phyloP scores from a whole-genome alignment of 345 rosid genomes.

The Carallia pectinifolia region DNA sequence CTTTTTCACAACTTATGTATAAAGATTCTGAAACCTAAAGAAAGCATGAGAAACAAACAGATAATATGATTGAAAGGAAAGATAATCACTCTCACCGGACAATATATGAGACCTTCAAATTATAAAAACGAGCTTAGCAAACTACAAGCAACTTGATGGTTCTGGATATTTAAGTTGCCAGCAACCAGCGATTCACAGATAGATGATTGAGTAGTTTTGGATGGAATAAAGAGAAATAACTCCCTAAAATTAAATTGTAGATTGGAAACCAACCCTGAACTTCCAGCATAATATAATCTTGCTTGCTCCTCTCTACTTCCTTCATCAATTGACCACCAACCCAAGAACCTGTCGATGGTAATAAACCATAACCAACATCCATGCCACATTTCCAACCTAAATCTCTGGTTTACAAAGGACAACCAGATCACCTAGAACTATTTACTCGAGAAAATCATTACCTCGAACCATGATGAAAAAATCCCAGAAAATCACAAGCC shows the following conservation, averaged over 20 bases:
- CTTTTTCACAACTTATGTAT: too few species aligned
- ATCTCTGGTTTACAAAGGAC: not conserved
- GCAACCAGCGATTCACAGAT: not conserved
- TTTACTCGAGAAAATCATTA: constrained; percentile 19
- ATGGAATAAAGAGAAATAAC: constrained; percentile 1
- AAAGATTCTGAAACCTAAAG: too few species aligned
- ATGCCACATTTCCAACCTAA: constrained; percentile 4
- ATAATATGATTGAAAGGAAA: too few species aligned
- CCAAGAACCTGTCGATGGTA: constrained; percentile 54
- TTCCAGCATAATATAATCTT: constrained; percentile 56
- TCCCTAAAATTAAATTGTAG: constrained; percentile 5
- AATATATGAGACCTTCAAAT: too few species aligned
- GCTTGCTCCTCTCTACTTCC: constrained; percentile 89
- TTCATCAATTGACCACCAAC: constrained; percentile 99
- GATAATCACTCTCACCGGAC: too few species aligned
- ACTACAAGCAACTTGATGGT: too few species aligned
- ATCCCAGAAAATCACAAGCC: constrained; percentile 63
- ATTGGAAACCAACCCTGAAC: constrained; percentile 52
- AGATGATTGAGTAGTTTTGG: not conserved
- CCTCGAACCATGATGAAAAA: constrained; percentile 85
- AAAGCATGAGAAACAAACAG: too few species aligned
- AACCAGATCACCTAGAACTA: constrained; percentile 2
- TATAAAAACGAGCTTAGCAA: too few species aligned
- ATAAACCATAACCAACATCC: constrained; percentile 13
- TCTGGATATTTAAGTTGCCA: too few species aligned